Base-by-base conservation (phyloP, 441 rosid species). In the Manihot esculenta region DNA sequence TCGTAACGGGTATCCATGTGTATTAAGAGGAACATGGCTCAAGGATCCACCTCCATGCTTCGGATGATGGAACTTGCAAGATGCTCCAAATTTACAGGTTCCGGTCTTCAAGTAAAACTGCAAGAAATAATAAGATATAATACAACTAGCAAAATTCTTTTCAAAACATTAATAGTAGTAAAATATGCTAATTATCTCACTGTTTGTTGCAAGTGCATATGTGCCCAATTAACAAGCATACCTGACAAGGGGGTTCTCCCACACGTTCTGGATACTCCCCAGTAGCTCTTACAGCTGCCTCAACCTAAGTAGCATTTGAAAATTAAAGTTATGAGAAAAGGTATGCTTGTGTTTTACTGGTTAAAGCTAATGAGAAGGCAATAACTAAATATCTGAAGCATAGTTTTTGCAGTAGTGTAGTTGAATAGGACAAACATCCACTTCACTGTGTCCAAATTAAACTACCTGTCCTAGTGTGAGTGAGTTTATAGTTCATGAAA, bases 11-110 rank as follows among this genome's bases (percentile, higher is more conserved):
- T 84, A 92, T 81, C 97, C 99, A 79, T 72, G 77, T 13, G 69
- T 76, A 87, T 90, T 94, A 69, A 84, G 75, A 26, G 92, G 82
- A 78, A 84, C 84, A 51, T 88, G 85, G 82, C 84, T 84, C 79
- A 88, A 78, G 55, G 89, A 84, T 80, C 90, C 91, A 70, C 79
- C 91, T 67, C 85, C 87, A 63, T 87, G 89, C 82, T 89, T 94
- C 5, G 99, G 99, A 80, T 94, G 99, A 87, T 94, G 81, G 81
- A 90, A 94, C 85, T 94, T 94, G 88, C 99, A 94, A 24, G 99
- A 92, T n/a, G 97, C 97, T 71, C 99, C 97, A 79, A 94, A 94
- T 87, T 90, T 94, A 85, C 97, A 94, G 68, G 94, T 85, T 78
- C 99, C 97, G 1, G 97, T 89, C 78, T 87, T 88, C 81, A 92